These are phyloP conservation scores for Phylloporus arenicola DNA, from an alignment of 768 basidiomycete genomes.

Conservation along the genomic window DNA sequence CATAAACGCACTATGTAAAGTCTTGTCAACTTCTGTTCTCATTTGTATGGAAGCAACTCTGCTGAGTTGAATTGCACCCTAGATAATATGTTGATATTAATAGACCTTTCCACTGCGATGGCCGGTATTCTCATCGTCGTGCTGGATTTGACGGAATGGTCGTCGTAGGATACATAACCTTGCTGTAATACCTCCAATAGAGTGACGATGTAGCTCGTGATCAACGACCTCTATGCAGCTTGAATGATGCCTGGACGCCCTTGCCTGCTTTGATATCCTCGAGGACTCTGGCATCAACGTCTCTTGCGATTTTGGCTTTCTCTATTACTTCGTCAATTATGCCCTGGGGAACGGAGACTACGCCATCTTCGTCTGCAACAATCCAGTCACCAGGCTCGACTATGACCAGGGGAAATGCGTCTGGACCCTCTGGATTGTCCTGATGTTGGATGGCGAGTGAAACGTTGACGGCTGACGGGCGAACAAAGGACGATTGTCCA, in stretches of 20 bases:
- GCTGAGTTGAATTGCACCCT: background rate
- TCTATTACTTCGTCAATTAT: constrained; percentile 52
- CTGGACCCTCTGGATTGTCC: constrained; percentile 27
- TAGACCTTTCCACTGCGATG: constrained; percentile 2
- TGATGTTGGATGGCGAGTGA: constrained; percentile 45
- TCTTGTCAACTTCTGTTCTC: constrained; percentile 2
- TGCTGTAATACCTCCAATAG: constrained; percentile 14
- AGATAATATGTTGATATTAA: constrained; percentile 5
- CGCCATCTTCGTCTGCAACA: constrained; percentile 84
- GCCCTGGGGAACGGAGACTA: constrained; percentile 68
- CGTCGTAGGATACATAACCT: constrained; percentile 15
- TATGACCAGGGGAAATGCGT: constrained; percentile 47
- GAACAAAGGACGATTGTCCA: constrained; percentile 80
- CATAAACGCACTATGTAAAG: constrained; percentile 15
- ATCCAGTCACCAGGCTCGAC: constrained; percentile 78
- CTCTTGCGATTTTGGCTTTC: constrained; percentile 51
- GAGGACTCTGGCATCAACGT: constrained; percentile 68
- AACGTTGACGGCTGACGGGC: constrained; percentile 70
- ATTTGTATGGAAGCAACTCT: background rate
- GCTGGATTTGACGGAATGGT: constrained; percentile 15
- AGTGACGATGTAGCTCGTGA: background rate
- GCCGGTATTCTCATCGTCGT: constrained; percentile 15
- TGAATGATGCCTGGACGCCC: constrained; percentile 75
- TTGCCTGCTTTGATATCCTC: constrained; percentile 70
- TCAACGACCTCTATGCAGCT: constrained; percentile 57